A percentile compares a stretch with the other conserved stretches of the same genome.
These are phyloP conservation scores for Nannochloropsis gaditana DNA, from an alignment of 108 stramenopile genomes.

Conservation along the genomic window DNA sequence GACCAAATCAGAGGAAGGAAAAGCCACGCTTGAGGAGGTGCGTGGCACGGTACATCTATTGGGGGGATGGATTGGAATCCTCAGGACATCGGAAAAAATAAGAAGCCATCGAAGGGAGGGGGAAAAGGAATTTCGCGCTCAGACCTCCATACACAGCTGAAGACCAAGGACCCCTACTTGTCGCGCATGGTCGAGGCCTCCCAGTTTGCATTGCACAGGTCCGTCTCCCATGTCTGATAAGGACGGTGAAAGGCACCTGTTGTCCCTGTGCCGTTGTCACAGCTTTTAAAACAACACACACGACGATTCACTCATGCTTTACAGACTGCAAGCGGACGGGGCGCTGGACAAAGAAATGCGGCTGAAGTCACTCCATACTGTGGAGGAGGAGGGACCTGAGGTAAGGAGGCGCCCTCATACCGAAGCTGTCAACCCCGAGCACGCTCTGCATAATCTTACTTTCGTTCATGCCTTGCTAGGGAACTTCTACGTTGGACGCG, in stretches of 20 bases:
- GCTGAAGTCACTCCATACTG: neutral
- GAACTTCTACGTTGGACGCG: neutral
- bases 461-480: neutral
- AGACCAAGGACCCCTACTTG: constrained; percentile 6
- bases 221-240: neutral
- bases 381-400: neutral
- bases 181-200: neutral
- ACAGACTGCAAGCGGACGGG: neutral
- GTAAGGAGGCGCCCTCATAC: neutral
- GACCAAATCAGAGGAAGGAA: neutral
- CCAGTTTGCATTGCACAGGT: neutral
- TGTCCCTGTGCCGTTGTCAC: neutral
- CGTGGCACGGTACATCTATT: neutral
- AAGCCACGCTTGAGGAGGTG: constrained; percentile 1
- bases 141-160: neutral
- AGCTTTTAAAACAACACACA: neutral
- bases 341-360: neutral
- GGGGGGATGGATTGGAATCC: neutral
- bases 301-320: neutral
- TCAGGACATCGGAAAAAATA: neutral
- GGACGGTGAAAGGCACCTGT: neutral
- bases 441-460: neutral
- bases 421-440: neutral
- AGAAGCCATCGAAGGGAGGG: neutral
- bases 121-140: too few relatives aligned